Base-by-base conservation (phyloP, 176 grass and related monocot species). In the Carex myosuroides region DNA sequence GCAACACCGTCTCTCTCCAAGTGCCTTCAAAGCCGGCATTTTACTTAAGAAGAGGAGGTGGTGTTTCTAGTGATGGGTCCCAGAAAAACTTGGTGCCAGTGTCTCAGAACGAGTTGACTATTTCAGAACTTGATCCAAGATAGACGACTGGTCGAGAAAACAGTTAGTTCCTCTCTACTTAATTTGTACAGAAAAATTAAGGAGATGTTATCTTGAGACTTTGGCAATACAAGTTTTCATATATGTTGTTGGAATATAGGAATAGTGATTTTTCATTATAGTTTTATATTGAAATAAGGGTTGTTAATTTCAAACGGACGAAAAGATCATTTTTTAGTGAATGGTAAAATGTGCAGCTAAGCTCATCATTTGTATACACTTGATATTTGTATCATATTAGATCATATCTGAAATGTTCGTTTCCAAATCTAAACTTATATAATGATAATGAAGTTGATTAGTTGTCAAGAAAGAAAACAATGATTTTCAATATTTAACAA, bases 11-110 rank as follows among this genome's bases (percentile, higher is more conserved):
- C 32, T 14, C 59, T 14, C 69, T 87, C 37, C 66, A 77, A 70
- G 64, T 39, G 33, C 85, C 85, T 60, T 80, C 48, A 42, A 52
- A 86, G 52, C 85, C 85, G 26, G 85, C 74, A 26, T 86, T 86
- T 69, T 86, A 80, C 37, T 42, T 77, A 20, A 76, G 55, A 21
- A 85, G 56, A 85, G n/a, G 29, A 18, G 67, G 32, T 18, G 14
- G 50, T 77, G 24, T 22, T 24, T 77, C 41, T 16, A 11, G 8
- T 55, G 48, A 54, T 13, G 48, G 50, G 13, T 77, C 50, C 32
- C 24, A 8, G 13, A 77, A 42, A 9, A 70, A 32, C 1, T 17
- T 17, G 13, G 24, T 56, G 55, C 50, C 73, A 32, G 73, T 32
- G 6, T 56, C 73, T 33, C 73, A 56, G 73, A 77, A 77, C 5